These are phyloP conservation scores for Scheffersomyces segobiensis DNA, from an alignment of 1,139 yeast genomes.

Conservation along the genomic window DNA sequence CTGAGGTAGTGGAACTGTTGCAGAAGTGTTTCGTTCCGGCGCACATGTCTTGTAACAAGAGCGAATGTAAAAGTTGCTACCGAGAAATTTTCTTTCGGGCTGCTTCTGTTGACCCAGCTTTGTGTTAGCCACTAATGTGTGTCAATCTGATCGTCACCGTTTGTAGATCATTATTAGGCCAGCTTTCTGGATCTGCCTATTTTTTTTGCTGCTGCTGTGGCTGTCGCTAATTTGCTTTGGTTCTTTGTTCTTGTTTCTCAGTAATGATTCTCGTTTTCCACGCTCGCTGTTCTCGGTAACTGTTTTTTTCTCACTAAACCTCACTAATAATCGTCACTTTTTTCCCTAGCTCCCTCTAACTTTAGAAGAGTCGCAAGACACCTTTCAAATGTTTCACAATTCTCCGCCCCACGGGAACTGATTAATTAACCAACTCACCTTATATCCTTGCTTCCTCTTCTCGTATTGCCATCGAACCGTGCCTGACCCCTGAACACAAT, in stretches of 20 bases:
- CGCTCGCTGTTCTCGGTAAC: not conserved
- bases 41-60: not conserved
- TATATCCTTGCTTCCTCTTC: not conserved
- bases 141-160: not conserved
- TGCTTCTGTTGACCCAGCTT: not conserved
- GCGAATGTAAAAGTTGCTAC: not conserved
- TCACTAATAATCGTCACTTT: not conserved
- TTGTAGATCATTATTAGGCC: not conserved
- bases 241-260: too few relatives aligned
- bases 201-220: not conserved
- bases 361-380: not conserved
- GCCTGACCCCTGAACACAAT: not conserved
- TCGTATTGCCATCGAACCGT: not conserved
- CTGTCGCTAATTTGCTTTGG: not conserved
- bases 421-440: not conserved
- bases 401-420: not conserved
- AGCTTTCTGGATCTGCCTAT: not conserved
- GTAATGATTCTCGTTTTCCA: not conserved
- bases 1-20: not conserved
- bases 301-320: not conserved
- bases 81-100: not conserved
- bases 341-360: not conserved
- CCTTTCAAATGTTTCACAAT: not conserved
- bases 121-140: not conserved
- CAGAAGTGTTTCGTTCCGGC: not conserved